phyloP scores from a whole-genome alignment of 352 stramenopile genomes.

The Blastocystis sp. region DNA sequence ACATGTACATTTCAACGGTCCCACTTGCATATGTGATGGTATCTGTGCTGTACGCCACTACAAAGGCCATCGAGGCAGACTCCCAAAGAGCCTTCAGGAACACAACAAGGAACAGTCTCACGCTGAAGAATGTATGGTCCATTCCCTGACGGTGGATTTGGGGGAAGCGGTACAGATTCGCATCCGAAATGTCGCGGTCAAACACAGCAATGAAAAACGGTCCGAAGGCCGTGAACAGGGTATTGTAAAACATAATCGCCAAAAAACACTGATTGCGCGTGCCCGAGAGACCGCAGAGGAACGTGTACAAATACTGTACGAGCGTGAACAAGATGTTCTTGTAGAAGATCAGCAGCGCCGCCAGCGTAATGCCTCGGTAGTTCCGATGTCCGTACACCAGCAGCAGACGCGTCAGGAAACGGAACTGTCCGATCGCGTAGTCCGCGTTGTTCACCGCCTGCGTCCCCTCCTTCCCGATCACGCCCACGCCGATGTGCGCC shows the following conservation, averaged over 20 bases:
- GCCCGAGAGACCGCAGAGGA: slow-evolving; percentile 84
- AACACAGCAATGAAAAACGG: background rate
- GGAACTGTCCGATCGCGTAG: slow-evolving; percentile 95
- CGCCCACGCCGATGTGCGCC: slow-evolving; percentile 91
- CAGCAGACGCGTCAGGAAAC: slow-evolving; percentile 83
- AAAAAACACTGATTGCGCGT: background rate
- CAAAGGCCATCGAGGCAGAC: background rate
- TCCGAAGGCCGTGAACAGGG: background rate
- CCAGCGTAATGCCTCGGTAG: slow-evolving; percentile 84
- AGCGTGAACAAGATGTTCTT: slow-evolving; percentile 90
- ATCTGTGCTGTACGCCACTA: background rate
- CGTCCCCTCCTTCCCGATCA: slow-evolving; percentile 91
- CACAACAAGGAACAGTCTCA: background rate
- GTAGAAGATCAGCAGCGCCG: slow-evolving; percentile 94
- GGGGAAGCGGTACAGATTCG: background rate
- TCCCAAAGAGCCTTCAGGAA: background rate
- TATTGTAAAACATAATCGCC: slow-evolving; percentile 3
- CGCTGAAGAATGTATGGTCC: background rate
- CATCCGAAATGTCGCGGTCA: background rate
- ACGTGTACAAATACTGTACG: slow-evolving; percentile 78
- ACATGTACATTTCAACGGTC: background rate
- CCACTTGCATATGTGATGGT: background rate
- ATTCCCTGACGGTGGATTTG: slow-evolving; percentile 22
- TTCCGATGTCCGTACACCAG: slow-evolving; percentile 95
- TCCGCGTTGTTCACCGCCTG: slow-evolving; percentile 92